A percentile compares a stretch with the other conserved stretches of the same genome.
Evolutionary conservation across 306 rosid species (phyloP).

Genomic region (Lathyrus tuberosus): DNA sequence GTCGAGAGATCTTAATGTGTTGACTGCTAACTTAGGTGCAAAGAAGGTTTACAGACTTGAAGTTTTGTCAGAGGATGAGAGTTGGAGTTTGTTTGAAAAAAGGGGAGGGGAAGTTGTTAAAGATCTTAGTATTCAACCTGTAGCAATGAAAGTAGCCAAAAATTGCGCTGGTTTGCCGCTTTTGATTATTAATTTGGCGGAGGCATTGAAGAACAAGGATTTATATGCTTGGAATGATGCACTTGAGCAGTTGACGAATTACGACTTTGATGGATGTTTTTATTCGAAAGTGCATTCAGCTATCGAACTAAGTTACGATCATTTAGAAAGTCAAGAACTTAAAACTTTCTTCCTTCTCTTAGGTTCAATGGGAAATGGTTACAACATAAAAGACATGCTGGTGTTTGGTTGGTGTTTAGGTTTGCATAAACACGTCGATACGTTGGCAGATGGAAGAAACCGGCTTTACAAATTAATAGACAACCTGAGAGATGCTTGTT

Average conservation of each 20-base stretch:
- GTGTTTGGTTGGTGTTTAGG: constrained; percentile 45
- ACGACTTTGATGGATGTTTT: constrained; percentile 34
- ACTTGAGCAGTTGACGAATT: constrained; percentile 26
- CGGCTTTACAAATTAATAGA: constrained; percentile 40
- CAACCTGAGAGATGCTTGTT: constrained; percentile 33
- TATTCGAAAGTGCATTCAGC: constrained; percentile 33
- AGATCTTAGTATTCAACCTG: not conserved
- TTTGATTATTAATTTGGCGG: constrained; percentile 40
- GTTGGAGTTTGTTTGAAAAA: constrained; percentile 47
- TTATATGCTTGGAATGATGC: constrained; percentile 48
- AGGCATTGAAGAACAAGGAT: constrained; percentile 39
- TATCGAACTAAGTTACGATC: constrained; percentile 37
- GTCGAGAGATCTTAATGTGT: constrained; percentile 38
- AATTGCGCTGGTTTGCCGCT: constrained; percentile 49
- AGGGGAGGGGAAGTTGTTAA: constrained; percentile 34
- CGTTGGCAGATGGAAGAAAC: constrained; percentile 46
- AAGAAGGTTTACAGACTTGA: constrained; percentile 28
- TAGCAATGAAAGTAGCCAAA: constrained; percentile 40
- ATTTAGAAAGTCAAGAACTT: constrained; percentile 40
- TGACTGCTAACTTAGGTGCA: constrained; percentile 30
- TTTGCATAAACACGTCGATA: constrained; percentile 34
- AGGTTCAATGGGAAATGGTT: constrained; percentile 38
- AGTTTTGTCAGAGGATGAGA: constrained; percentile 37
- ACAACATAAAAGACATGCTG: constrained; percentile 37
- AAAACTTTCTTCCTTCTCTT: constrained; percentile 42